A percentile compares a stretch with the other conserved stretches of the same genome.
These are phyloP conservation scores for Erodium moschatum DNA, from an alignment of 441 rosid species.

Conservation along the genomic window DNA sequence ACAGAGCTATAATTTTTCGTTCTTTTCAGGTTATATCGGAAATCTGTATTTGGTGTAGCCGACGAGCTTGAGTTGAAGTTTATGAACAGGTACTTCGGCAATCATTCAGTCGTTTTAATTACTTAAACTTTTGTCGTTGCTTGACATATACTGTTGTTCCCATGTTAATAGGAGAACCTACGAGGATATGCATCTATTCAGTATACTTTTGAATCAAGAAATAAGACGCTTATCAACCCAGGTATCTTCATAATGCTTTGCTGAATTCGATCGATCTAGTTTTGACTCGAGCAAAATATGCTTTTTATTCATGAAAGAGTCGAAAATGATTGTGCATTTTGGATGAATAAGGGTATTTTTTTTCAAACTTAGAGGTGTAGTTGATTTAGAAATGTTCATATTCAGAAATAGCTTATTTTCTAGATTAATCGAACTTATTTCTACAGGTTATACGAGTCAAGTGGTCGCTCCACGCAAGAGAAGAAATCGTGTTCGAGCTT, in stretches of 20 bases:
- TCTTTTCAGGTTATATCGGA: conserved; percentile 40
- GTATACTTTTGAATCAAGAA: conserved; percentile 51
- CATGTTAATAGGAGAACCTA: conserved; percentile 39
- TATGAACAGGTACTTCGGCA: conserved; percentile 43
- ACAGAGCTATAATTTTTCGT: neutral
- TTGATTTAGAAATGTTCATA: too few species aligned
- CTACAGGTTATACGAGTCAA: conserved; percentile 53
- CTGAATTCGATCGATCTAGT: too few species aligned
- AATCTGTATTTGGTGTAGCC: conserved; percentile 49
- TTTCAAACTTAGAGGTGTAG: too few species aligned
- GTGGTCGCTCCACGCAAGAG: conserved; percentile 62
- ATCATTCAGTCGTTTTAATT: conserved; percentile 11
- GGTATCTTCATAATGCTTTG: conserved; percentile 23
- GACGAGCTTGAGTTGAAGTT: conserved; percentile 60
- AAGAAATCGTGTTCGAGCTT: conserved; percentile 56
- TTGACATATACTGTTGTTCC: conserved; percentile 3
- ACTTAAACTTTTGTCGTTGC: conserved; percentile 10
- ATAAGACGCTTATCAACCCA: conserved; percentile 49
- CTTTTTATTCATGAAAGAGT: too few species aligned
- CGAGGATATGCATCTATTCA: conserved; percentile 41
- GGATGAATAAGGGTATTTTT: too few species aligned
- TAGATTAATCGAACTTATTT: too few species aligned
- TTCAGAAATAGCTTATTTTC: too few species aligned
- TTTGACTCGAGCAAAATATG: too few species aligned
- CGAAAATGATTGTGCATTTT: too few species aligned